These are phyloP conservation scores for Euphorbia celastroides DNA, from an alignment of 441 rosid genomes.

Conservation along the genomic window DNA sequence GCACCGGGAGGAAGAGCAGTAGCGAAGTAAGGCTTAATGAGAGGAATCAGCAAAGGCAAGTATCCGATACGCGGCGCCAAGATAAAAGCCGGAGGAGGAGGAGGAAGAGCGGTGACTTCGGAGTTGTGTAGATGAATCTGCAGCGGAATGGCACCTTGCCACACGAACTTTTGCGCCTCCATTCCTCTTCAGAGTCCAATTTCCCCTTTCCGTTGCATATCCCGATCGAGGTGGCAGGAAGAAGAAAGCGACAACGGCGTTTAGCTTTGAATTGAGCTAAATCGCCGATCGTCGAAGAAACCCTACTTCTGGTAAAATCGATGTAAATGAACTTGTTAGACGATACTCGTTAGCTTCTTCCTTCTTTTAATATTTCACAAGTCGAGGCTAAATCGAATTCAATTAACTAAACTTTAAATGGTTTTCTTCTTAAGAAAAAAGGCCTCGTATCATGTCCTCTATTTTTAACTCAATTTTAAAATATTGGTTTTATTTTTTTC, in stretches of 20 bases:
- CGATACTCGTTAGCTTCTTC: no score
- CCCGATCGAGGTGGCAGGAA: no score
- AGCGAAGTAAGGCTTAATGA: conserved; percentile 70
- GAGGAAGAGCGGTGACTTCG: conserved; percentile 78
- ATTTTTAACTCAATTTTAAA: no score
- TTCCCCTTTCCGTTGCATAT: not conserved
- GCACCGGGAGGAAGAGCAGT: conserved; percentile 80
- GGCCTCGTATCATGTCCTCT: no score
- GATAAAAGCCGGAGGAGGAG: conserved; percentile 72
- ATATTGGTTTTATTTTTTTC: no score
- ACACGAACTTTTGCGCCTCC: conserved; percentile 60
- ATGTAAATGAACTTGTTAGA: no score
- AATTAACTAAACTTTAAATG: no score
- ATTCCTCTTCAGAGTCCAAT: not conserved
- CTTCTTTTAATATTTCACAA: no score
- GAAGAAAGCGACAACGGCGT: not conserved
- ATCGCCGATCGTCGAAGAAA: not conserved
- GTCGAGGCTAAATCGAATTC: no score
- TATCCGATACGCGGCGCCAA: conserved; percentile 84
- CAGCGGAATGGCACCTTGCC: conserved; percentile 94
- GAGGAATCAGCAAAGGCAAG: conserved; percentile 58
- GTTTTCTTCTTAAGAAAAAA: no score
- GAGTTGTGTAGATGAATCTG: conserved; percentile 84
- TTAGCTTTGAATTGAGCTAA: not conserved
- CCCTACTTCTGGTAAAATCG: not conserved